A percentile compares a stretch with the other conserved stretches of the same genome.
phyloP scores from a whole-genome alignment of 805 yeast species.

The Candida corydali region DNA sequence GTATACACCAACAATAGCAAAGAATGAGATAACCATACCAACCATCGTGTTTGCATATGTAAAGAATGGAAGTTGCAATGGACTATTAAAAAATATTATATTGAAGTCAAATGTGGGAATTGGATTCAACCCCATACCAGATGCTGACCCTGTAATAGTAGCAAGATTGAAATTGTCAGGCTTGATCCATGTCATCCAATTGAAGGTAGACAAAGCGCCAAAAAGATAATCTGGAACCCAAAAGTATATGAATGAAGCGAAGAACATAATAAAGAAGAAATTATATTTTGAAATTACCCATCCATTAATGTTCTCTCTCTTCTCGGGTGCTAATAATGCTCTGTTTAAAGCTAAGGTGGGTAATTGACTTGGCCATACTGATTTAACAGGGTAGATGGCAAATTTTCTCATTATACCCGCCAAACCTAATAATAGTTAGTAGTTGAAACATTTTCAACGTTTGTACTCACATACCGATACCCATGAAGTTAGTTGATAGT shows the following conservation, averaged over 20 bases:
- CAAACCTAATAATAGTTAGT: no score
- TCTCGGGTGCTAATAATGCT: conserved; percentile 21
- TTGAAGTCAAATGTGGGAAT: conserved; percentile 53
- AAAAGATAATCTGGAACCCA: conserved; percentile 46
- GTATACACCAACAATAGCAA: conserved; percentile 18
- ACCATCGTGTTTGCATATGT: conserved; percentile 11
- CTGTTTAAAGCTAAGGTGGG: conserved; percentile 27
- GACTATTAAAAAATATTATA: conserved; percentile 19
- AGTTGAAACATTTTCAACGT: no score
- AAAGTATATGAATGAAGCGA: conserved; percentile 33
- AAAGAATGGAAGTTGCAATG: conserved; percentile 43
- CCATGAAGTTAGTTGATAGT: conserved; percentile 21
- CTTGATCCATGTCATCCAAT: conserved; percentile 58
- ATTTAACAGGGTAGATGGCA: conserved; percentile 20
- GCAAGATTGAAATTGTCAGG: conserved; percentile 49
- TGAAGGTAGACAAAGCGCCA: conserved; percentile 38
- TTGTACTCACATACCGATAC: no score
- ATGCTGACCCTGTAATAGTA: conserved; percentile 41
- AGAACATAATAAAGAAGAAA: conserved; percentile 16
- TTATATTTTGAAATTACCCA: conserved; percentile 24
- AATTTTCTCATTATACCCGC: conserved; percentile 26
- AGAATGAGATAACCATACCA: conserved; percentile 17
- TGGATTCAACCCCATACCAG: conserved; percentile 53
- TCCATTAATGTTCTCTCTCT: conserved; percentile 23
- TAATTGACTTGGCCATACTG: conserved; percentile 26